phyloP scores from a whole-genome alignment of 1,284 basidiomycete species.

The Mycosarcoma mackinlayi region DNA sequence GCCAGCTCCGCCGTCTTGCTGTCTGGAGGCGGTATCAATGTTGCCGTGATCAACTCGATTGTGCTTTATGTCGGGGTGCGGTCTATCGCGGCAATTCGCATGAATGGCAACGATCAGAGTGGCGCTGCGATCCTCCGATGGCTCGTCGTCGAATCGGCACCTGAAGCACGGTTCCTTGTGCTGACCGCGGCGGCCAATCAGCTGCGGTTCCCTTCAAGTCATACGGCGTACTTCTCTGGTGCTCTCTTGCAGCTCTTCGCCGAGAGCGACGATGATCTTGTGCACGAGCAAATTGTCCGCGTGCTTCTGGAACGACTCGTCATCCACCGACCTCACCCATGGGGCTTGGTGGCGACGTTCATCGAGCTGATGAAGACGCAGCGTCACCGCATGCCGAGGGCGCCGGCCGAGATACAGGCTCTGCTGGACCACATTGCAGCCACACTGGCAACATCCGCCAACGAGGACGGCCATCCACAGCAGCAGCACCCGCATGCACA shows the following conservation, averaged over 20 bases:
- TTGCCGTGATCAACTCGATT: constrained; percentile 87
- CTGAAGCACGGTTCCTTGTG: constrained; percentile 96
- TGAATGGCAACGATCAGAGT: constrained; percentile 76
- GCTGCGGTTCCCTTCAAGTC: constrained; percentile 74
- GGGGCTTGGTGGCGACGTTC: constrained; percentile 92
- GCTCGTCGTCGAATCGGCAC: constrained; percentile 83
- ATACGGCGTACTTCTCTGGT: constrained; percentile 80
- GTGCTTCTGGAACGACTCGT: constrained; percentile 93
- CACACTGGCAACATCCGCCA: constrained; percentile 22
- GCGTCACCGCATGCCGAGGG: constrained; percentile 51
- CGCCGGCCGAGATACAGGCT: constrained; percentile 63
- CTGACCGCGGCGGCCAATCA: constrained; percentile 90
- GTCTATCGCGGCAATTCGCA: constrained; percentile 75
- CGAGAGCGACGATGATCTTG: constrained; percentile 72
- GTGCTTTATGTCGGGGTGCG: constrained; percentile 94
- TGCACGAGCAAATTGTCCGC: constrained; percentile 89
- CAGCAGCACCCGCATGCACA: constrained; percentile 23
- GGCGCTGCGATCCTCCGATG: constrained; percentile 79
- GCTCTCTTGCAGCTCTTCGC: constrained; percentile 88
- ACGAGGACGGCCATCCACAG: constrained; percentile 18
- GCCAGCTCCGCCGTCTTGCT: constrained; percentile 5
- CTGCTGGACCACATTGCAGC: constrained; percentile 63
- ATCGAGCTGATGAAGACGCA: constrained; percentile 78
- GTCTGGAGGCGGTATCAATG: constrained; percentile 79
- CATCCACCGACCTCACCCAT: constrained; percentile 94